Conservation (phyloP, 768 basidiomycete species). For the Amanita pseudoporphyria region DNA sequence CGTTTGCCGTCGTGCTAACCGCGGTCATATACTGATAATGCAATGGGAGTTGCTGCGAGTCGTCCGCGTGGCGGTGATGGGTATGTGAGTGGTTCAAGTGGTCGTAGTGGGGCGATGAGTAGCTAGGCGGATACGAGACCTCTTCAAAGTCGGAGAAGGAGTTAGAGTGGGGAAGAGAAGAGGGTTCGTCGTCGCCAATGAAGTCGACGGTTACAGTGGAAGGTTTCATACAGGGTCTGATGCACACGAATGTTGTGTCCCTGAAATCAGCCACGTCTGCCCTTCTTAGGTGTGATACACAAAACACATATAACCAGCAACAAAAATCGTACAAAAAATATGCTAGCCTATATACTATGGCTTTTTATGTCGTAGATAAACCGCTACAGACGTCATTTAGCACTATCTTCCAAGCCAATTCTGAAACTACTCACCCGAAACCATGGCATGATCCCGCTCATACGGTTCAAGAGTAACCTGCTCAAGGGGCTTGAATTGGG, state of each 20-base stretch:
- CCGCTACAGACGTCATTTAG: constrained; percentile 11
- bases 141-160: constrained; percentile 67
- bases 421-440: constrained; percentile 46
- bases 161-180: constrained; percentile 29
- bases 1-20: constrained; percentile 5
- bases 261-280: background rate
- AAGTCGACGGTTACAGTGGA: constrained; percentile 64
- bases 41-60: constrained; percentile 28
- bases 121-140: constrained; percentile 44
- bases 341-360: constrained; percentile 6
- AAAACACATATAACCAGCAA: background rate
- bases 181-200: constrained; percentile 30
- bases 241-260: background rate
- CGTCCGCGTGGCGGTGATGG: constrained; percentile 8
- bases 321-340: background rate
- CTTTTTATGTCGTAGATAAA: constrained; percentile 17
- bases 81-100: constrained; percentile 12
- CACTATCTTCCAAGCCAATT: background rate
- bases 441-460: constrained; percentile 88
- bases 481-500: constrained; percentile 87
- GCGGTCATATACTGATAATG: constrained; percentile 30
- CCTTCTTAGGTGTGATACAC: background rate
- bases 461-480: constrained; percentile 95
- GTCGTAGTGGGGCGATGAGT: constrained; percentile 25
- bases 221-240: constrained; percentile 37